Evolutionary conservation across 2,329 filamentous ascomycete species (phyloP), one percentile per base, ranked within the genome.

Genomic region (Pseudocercospora cruenta): DNA sequence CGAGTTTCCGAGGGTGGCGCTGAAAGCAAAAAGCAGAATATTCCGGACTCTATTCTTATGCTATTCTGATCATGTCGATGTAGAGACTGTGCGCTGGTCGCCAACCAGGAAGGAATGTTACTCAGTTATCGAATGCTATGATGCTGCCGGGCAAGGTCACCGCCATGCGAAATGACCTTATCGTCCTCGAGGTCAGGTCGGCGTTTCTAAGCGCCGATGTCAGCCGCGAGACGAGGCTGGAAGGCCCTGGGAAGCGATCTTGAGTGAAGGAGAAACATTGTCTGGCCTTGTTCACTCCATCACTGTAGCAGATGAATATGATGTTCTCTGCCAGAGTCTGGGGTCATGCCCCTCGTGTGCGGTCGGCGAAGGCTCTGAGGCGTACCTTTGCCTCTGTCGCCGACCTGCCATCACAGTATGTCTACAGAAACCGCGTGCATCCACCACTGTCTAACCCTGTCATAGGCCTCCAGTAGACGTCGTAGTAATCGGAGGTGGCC

Each of bases 401-500:
- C 63, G 77, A 78, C 71, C 55, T 71, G 0, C 71, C 70, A 21
- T 61, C 69, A 63, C 66, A 70, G 75, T 77, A 72, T 39, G 66
- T 49, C n/a, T 36, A 19, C 21, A 22, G 9, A 22, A 14, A 22
- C 14, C 47, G 14, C 47, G 47, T 43, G 28, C 36, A 19, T 70
- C 49, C 14, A 51, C 51, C n/a, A 26, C 6, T 10, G 24, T 39
- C 16, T 22, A 33, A 49, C 28, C 6, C 16, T 49, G 58, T 73
- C 91, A 72, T 60, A 53, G n/a, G 24, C 14, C 26, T 45, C 26
- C 60, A 73, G 70, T 73, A 77, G 94, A 99, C 86, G 95, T 99
- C 58, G 85, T 99, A 39, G 94, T 99, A 1, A 93, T 99, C 69
- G 95, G 95, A 62, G 95, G 95, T 67, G 95, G 95, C 28, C 95